phyloP scores from a whole-genome alignment of 2,329 filamentous ascomycete species.

The Cryphonectria parasitica region DNA sequence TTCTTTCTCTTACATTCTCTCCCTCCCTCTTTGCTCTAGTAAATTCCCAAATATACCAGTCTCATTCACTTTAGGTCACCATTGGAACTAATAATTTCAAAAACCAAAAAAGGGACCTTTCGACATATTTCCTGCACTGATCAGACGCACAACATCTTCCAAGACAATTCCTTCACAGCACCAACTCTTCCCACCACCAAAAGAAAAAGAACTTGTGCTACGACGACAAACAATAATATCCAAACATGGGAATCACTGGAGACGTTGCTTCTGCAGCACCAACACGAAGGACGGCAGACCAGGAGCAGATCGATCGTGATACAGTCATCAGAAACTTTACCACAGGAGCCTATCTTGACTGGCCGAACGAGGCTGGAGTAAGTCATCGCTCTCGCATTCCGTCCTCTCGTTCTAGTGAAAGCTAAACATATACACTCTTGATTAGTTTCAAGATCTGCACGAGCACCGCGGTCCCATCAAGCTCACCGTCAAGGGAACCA shows the following conservation, averaged over 20 bases:
- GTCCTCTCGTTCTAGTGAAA: neutral
- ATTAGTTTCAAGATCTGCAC: constrained; percentile 72
- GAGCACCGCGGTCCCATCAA: constrained; percentile 69
- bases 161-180: neutral
- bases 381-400: constrained; percentile 27
- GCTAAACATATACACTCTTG: neutral
- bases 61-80: neutral
- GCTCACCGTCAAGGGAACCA: constrained; percentile 65
- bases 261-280: neutral
- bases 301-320: constrained; percentile 20
- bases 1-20: too few relatives aligned
- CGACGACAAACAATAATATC: neutral
- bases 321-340: constrained; percentile 26
- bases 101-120: neutral
- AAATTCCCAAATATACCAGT: neutral
- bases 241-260: neutral
- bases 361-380: constrained; percentile 55
- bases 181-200: too few relatives aligned
- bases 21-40: neutral
- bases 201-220: neutral
- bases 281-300: neutral
- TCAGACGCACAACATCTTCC: neutral
- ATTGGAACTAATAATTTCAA: neutral
- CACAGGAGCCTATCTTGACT: constrained; percentile 44
- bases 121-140: too few relatives aligned